phyloP scores from a whole-genome alignment of 257 asterid genomes.

The Gardenia jasminoides region DNA sequence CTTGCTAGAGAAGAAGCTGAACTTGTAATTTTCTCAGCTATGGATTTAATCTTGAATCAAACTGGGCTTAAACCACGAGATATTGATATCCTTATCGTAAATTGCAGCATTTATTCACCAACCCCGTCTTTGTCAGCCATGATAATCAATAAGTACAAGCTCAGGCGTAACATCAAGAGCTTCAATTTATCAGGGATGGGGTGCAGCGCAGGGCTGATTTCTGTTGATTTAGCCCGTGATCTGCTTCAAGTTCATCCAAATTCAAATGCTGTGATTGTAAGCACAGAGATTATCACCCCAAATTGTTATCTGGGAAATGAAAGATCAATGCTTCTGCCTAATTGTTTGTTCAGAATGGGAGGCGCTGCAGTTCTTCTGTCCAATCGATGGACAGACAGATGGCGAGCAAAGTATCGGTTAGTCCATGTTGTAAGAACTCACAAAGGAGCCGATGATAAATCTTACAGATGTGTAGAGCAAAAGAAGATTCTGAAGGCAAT shows the following conservation, averaged over 20 bases:
- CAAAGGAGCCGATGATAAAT: constrained; percentile 81
- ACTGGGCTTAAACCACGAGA: constrained; percentile 65
- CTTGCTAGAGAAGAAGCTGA: constrained; percentile 74
- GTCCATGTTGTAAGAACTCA: constrained; percentile 87
- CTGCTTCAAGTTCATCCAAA: constrained; percentile 68
- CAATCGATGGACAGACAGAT: constrained; percentile 52
- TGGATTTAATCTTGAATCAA: constrained; percentile 53
- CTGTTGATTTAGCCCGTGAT: constrained; percentile 74
- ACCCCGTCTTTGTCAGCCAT: constrained; percentile 81
- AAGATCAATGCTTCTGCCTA: constrained; percentile 87
- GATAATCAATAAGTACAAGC: constrained; percentile 74
- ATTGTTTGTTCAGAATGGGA: constrained; percentile 80
- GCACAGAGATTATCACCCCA: constrained; percentile 80
- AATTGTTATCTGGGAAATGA: constrained; percentile 78
- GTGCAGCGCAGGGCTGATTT: constrained; percentile 75
- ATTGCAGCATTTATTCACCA: constrained; percentile 83
- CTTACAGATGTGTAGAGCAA: constrained; percentile 71
- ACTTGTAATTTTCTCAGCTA: constrained; percentile 58
- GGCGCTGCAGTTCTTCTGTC: constrained; percentile 73
- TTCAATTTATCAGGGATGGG: constrained; percentile 89
- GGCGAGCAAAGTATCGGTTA: constrained; percentile 61
- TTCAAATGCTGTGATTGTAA: constrained; percentile 57
- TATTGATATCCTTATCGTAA: constrained; percentile 64
- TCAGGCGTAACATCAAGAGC: constrained; percentile 68
- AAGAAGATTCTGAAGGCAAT: constrained; percentile 73